Conservation (phyloP, 352 stramenopile species). For the Phytophthora pluvialis region DNA sequence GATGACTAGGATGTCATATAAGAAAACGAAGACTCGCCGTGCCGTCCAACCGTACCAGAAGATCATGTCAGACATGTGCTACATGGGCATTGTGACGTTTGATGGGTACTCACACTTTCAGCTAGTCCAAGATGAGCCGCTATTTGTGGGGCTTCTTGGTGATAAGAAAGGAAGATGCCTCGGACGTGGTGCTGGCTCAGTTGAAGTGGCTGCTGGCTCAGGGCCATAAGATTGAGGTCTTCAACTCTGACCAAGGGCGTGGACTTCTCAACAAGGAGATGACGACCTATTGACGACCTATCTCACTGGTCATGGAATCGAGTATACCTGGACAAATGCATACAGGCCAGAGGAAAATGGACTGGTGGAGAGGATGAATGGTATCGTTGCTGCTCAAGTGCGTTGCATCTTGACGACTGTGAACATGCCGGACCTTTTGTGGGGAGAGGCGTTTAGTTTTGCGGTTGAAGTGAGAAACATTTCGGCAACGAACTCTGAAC, state of each 20-base stretch:
- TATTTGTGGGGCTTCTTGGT: not conserved
- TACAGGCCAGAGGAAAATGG: conserved; percentile 18
- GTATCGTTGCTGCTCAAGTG: not conserved
- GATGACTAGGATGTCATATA: conserved; percentile 18
- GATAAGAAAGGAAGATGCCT: conserved; percentile 8
- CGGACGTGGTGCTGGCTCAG: conserved; percentile 7
- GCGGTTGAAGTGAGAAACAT: conserved; percentile 12
- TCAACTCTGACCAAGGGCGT: too few species aligned
- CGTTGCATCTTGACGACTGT: not conserved
- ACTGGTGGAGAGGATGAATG: conserved; percentile 10
- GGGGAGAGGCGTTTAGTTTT: conserved; percentile 5
- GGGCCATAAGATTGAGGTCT: too few species aligned
- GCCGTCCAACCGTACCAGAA: conserved; percentile 17
- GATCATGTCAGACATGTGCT: conserved; percentile 24
- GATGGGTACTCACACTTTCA: conserved; percentile 9
- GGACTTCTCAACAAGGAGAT: too few species aligned
- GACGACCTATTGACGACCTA: too few species aligned
- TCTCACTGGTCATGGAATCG: conserved; percentile 7
- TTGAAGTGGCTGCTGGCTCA: too few species aligned
- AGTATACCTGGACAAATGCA: conserved; percentile 6
- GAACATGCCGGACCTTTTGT: conserved; percentile 12
- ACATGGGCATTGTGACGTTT: conserved; percentile 8
- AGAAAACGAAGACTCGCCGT: conserved; percentile 6
- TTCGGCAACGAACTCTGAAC: not conserved
- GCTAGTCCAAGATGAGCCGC: conserved; percentile 3